Percentiles rank a stretch among this genome's conserved stretches.
These are phyloP conservation scores for Trichoderma citrinoviride DNA, from an alignment of 2,329 filamentous ascomycete species.

Conservation along the genomic window DNA sequence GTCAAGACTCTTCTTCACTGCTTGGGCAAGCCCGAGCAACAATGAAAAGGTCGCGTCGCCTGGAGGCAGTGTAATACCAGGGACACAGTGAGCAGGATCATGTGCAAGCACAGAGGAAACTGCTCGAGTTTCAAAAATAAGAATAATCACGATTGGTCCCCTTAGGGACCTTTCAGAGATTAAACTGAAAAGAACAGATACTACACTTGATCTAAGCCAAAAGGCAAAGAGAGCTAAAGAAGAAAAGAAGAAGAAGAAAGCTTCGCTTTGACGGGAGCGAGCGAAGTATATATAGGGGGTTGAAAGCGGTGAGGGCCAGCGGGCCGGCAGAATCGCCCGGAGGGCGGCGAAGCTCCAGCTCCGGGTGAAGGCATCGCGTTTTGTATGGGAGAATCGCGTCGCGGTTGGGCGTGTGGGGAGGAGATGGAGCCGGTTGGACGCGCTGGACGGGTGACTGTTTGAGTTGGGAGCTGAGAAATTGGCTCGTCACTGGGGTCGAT, in stretches of 20 bases:
- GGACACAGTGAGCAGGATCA: constrained; percentile 42
- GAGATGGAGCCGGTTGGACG: background rate
- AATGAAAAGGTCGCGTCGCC: constrained; percentile 47
- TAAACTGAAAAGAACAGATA: constrained; percentile 98
- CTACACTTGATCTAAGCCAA: constrained; percentile 90
- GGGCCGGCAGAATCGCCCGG: constrained; percentile 10
- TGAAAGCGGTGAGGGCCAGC: background rate
- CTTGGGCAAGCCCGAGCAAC: constrained; percentile 37
- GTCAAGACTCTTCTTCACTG: constrained; percentile 40
- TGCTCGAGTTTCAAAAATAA: constrained; percentile 51
- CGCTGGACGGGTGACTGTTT: background rate
- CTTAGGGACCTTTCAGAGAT: constrained; percentile 82
- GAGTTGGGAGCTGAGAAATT: no score
- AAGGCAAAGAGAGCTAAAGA: constrained; percentile 49
- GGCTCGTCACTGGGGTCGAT: no score
- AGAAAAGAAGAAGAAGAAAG: constrained; percentile 33
- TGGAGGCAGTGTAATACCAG: constrained; percentile 47
- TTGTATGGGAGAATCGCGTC: background rate
- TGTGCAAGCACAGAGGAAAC: constrained; percentile 44
- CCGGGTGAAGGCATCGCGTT: constrained; percentile 1
- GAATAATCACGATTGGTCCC: constrained; percentile 75
- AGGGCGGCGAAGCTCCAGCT: constrained; percentile 3
- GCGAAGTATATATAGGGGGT: constrained; percentile 29
- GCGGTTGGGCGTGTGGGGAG: background rate
- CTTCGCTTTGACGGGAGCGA: constrained; percentile 21